Conservation (phyloP, 192 early-diverging fungal species). For the Powellomyces hirtus region DNA sequence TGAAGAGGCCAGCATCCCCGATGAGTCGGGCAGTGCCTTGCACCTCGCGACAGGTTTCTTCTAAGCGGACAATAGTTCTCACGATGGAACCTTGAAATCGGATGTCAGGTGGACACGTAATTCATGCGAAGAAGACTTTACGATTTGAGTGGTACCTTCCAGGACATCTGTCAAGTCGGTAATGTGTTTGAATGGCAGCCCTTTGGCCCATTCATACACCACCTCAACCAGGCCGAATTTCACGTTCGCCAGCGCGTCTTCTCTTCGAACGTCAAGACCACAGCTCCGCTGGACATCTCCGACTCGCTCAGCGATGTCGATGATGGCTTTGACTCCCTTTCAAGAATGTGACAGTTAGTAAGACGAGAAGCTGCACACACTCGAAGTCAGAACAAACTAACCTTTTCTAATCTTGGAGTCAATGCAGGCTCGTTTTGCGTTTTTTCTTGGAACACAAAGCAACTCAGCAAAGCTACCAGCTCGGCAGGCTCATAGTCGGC, state of each 20-base stretch:
- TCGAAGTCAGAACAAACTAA: background rate
- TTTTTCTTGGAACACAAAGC: constrained; percentile 96
- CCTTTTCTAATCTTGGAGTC: constrained; percentile 62
- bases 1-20: constrained; percentile 82
- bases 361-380: constrained; percentile 10
- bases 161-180: constrained; percentile 89
- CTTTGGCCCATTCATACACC: constrained; percentile 97
- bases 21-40: constrained; percentile 79
- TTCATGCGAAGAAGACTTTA: background rate
- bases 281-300: constrained; percentile 70
- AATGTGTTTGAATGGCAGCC: constrained; percentile 87
- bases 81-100: constrained; percentile 77
- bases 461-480: constrained; percentile 87
- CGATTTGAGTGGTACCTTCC: constrained; percentile 57
- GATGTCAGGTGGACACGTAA: background rate
- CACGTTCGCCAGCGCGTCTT: constrained; percentile 47
- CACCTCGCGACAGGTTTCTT: constrained; percentile 91
- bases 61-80: constrained; percentile 86
- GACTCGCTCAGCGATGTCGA: constrained; percentile 66
- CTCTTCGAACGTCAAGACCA: constrained; percentile 55
- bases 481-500: constrained; percentile 88
- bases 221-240: constrained; percentile 92
- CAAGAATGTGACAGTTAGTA: constrained; percentile 33
- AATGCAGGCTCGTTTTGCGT: constrained; percentile 61
- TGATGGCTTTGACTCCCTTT: constrained; percentile 34